These are phyloP conservation scores for Dendrobium nobile DNA, from an alignment of 106 monocot species.

Conservation along the genomic window DNA sequence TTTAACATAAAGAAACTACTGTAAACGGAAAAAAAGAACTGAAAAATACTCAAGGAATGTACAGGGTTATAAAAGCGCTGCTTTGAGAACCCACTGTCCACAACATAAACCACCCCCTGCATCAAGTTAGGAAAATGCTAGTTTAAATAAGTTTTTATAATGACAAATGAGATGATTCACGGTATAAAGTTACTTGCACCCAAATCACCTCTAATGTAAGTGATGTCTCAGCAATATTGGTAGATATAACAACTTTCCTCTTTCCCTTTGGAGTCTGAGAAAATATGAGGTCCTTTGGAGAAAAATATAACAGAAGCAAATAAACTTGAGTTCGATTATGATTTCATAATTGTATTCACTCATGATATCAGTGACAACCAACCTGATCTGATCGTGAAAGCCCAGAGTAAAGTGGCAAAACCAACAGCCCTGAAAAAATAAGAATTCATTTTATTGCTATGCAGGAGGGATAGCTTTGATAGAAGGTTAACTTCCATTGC, in stretches of 20 bases:
- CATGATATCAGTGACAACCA: constrained; percentile 6
- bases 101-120: constrained; percentile 79
- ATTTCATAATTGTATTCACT: neutral
- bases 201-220: constrained; percentile 81
- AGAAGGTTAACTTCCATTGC: neutral
- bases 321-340: neutral
- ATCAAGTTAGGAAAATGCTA: constrained; percentile 9
- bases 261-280: constrained; percentile 79
- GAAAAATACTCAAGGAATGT: constrained; percentile 8
- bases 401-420: constrained; percentile 87
- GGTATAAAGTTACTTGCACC: constrained; percentile 3
- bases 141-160: neutral
- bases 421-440: constrained; percentile 49
- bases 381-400: constrained; percentile 91
- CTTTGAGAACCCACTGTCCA: constrained; percentile 94
- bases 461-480: neutral
- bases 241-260: constrained; percentile 94
- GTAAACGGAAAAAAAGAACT: neutral
- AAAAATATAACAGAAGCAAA: constrained; percentile 9
- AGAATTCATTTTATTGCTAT: neutral
- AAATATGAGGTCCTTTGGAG: constrained; percentile 81
- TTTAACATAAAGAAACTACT: constrained; percentile 6
- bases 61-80: constrained; percentile 95
- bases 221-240: constrained; percentile 99
- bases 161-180: neutral